Conservation (phyloP, 169 alveolate species). For the Cryptosporidium canis region DNA sequence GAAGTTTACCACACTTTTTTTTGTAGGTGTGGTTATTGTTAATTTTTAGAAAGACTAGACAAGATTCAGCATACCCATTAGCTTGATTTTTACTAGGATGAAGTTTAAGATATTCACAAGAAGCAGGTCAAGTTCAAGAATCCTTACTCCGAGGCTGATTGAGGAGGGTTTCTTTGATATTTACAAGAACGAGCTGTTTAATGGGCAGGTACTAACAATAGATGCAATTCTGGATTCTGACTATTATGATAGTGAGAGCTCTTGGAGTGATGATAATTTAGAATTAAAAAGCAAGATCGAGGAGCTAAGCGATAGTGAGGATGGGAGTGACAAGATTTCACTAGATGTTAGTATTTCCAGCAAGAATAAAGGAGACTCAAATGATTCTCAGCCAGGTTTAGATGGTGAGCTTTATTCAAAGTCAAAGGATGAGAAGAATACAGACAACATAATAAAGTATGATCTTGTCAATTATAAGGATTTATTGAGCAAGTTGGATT, state of each 20-base stretch:
- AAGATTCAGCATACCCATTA: too few species aligned
- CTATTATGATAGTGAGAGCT: background rate
- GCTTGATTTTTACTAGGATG: too few species aligned
- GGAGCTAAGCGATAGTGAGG: too few species aligned
- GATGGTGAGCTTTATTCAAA: too few species aligned
- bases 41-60: too few species aligned
- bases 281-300: too few species aligned
- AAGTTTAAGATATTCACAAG: slow-evolving; percentile 36
- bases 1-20: too few species aligned
- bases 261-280: background rate
- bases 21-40: too few species aligned
- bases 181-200: slow-evolving; percentile 2
- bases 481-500: background rate
- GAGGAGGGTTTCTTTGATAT: slow-evolving; percentile 6
- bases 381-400: too few species aligned
- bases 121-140: slow-evolving; percentile 38
- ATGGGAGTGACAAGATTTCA: too few species aligned
- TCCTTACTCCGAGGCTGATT: slow-evolving; percentile 23
- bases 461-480: background rate
- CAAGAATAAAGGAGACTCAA: too few species aligned
- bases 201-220: background rate
- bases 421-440: background rate
- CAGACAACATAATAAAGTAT: background rate
- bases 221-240: slow-evolving; percentile 7
- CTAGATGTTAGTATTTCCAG: too few species aligned